Evolutionary conservation across 2,329 filamentous ascomycete species (phyloP), one percentile per base, ranked within the genome.

Genomic region (Penicillium sp.): DNA sequence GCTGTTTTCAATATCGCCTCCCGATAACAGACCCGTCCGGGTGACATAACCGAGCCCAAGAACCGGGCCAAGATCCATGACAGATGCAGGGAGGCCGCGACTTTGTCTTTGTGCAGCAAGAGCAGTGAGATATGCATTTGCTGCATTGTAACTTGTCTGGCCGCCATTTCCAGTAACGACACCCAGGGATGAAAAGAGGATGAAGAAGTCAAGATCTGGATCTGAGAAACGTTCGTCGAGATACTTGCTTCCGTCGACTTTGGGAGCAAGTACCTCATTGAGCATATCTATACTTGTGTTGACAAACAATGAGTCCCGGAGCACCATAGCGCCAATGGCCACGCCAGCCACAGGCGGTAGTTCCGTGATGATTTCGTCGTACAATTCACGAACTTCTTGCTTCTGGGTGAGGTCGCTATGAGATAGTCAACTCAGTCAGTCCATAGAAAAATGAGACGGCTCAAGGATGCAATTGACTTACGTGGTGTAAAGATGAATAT

Each of bases 111-210:
- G 53, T 1, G 12, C 31, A 1, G 51, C 48, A 4, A 62, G 45
- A 15, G 29, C 53, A 12, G 27, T 31, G 48, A 60, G 51, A 27
- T 47, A 62, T n/a, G 15, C 18, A 20, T 56, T 58, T n/a, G 49
- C 61, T 2, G 57, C 54, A 7, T 44, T 35, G 48, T 64, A 64
- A 45, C 42, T 52, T 8, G 43, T 22, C 37, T 64, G 61, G 4
- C 57, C 57, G 4, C 12, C 15, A n/a, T 58, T 61, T 6, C 61
- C 61, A 14, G 25, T 29, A 1, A 47, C n/a, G 12, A 33, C 26
- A 23, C 46, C 35, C 6, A 35, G 3, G 0, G 44, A 47, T 9
- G 37, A 40, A 40, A 40, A 40, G 37, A 40, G 37, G 5, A 40
- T 40, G 4, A 40, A 40, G 18, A 40, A 40, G 37, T 40, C 37